A percentile compares a stretch with the other conserved stretches of the same genome.
phyloP scores from a whole-genome alignment of 179 eudicot species.

The Drosera spatulata region DNA sequence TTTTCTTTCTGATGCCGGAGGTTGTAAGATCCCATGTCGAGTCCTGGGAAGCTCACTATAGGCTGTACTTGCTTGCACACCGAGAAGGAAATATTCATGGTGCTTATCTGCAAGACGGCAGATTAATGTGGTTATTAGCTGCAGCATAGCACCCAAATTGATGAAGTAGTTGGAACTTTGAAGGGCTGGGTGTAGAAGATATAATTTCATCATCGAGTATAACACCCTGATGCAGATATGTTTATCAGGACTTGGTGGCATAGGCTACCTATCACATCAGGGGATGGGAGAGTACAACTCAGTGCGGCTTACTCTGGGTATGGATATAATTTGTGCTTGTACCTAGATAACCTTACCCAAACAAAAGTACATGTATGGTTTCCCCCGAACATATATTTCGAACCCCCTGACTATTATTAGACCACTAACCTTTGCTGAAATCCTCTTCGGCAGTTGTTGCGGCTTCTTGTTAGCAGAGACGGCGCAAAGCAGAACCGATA shows the following conservation, averaged over 20 bases:
- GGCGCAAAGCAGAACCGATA: background rate
- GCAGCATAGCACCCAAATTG: constrained; percentile 3
- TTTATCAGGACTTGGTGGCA: too few relatives aligned
- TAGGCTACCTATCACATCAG: too few relatives aligned
- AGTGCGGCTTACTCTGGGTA: too few relatives aligned
- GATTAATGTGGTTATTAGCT: background rate
- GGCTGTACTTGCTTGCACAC: constrained; percentile 1
- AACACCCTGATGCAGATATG: too few relatives aligned
- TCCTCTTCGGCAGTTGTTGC: too few relatives aligned
- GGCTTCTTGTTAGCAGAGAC: background rate
- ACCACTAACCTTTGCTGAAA: background rate
- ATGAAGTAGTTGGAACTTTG: too few relatives aligned
- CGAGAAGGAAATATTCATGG: constrained; percentile 4
- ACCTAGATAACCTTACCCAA: too few relatives aligned
- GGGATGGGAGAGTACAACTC: too few relatives aligned
- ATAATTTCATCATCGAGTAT: too few relatives aligned
- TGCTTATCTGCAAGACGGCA: background rate
- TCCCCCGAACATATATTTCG: background rate
- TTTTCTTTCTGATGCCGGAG: constrained; percentile 17
- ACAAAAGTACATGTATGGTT: too few relatives aligned
- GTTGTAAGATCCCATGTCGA: background rate
- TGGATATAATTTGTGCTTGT: too few relatives aligned
- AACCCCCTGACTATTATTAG: background rate
- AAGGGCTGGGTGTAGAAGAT: too few relatives aligned
- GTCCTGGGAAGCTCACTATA: background rate